A percentile compares a stretch with the other conserved stretches of the same genome.
These are phyloP conservation scores for Sarcodon aspratus DNA, from an alignment of 768 basidiomycete genomes.

Conservation along the genomic window DNA sequence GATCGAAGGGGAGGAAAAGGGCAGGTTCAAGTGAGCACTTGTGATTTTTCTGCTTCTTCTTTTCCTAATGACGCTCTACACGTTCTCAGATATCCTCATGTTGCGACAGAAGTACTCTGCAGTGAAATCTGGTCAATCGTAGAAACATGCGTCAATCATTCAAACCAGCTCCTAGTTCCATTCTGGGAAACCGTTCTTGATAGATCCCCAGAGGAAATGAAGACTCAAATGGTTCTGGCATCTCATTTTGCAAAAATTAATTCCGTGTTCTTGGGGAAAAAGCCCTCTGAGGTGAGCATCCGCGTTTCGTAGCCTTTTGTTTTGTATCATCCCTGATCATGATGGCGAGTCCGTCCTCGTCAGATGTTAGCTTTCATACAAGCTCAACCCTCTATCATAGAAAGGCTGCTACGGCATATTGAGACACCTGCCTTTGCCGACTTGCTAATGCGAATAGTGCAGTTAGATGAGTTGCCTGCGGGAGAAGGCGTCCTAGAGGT, in stretches of 20 bases:
- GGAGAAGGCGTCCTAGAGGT: slow-evolving; percentile 83
- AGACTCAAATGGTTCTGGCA: slow-evolving; percentile 76
- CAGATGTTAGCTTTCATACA: slow-evolving; percentile 93
- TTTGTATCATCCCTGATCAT: slow-evolving; percentile 16
- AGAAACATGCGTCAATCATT: slow-evolving; percentile 71
- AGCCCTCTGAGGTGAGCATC: slow-evolving; percentile 68
- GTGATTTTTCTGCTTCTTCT: slow-evolving; percentile 2
- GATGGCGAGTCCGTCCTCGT: slow-evolving; percentile 16
- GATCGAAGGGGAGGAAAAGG: slow-evolving; percentile 71
- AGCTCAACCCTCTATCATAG: slow-evolving; percentile 68
- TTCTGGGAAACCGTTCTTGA: slow-evolving; percentile 91
- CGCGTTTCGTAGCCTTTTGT: slow-evolving; percentile 11
- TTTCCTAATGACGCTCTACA: slow-evolving; percentile 6
- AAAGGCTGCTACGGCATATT: slow-evolving; percentile 74
- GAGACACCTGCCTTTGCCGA: slow-evolving; percentile 89
- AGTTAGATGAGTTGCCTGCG: slow-evolving; percentile 75
- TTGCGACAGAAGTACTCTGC: slow-evolving; percentile 91
- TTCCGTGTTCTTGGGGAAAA: slow-evolving; percentile 77
- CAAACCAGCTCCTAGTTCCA: slow-evolving; percentile 61
- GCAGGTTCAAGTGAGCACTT: slow-evolving; percentile 66
- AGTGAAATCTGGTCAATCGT: slow-evolving; percentile 94
- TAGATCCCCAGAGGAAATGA: slow-evolving; percentile 75
- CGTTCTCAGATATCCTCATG: slow-evolving; percentile 68
- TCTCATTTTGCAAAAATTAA: slow-evolving; percentile 95
- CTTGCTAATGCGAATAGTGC: slow-evolving; percentile 80